These are phyloP conservation scores for Yamadazyma triangularis DNA, from an alignment of 1,139 yeast species.

Conservation along the genomic window DNA sequence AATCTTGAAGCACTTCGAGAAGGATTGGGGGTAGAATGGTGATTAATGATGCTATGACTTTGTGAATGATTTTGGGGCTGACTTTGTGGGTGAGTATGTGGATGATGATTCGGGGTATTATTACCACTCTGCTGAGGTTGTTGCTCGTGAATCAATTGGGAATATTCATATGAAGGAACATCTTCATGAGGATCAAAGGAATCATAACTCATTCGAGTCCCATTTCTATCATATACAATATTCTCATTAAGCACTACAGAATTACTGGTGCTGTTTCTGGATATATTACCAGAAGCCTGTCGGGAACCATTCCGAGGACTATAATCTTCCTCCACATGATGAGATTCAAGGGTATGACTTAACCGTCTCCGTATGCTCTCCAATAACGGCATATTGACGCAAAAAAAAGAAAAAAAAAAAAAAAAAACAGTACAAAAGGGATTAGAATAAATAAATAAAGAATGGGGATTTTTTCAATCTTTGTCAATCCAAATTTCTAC, in stretches of 20 bases:
- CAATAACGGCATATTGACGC: conserved; percentile 3
- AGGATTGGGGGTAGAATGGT: no score
- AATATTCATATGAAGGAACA: conserved; percentile 45
- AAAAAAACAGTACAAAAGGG: no score
- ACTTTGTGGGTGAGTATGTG: no score
- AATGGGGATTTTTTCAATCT: no score
- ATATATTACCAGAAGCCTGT: background rate
- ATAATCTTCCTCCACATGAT: conserved; percentile 35
- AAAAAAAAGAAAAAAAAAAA: no score
- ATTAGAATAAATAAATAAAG: no score
- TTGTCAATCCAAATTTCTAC: no score
- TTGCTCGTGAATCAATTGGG: conserved; percentile 32
- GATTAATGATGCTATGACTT: no score
- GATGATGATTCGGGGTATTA: background rate
- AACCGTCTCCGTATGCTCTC: conserved; percentile 19
- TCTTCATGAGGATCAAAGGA: conserved; percentile 32
- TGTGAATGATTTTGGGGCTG: background rate
- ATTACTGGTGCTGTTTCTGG: conserved; percentile 7
- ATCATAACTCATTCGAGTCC: conserved; percentile 1
- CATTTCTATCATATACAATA: conserved; percentile 4
- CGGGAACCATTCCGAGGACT: conserved; percentile 11
- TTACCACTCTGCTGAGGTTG: conserved; percentile 1
- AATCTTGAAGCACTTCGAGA: no score
- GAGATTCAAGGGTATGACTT: conserved; percentile 26
- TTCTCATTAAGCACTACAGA: conserved; percentile 9